These are phyloP conservation scores for Clavariopsis aquatica DNA, from an alignment of 495 filamentous ascomycete species.

Conservation along the genomic window DNA sequence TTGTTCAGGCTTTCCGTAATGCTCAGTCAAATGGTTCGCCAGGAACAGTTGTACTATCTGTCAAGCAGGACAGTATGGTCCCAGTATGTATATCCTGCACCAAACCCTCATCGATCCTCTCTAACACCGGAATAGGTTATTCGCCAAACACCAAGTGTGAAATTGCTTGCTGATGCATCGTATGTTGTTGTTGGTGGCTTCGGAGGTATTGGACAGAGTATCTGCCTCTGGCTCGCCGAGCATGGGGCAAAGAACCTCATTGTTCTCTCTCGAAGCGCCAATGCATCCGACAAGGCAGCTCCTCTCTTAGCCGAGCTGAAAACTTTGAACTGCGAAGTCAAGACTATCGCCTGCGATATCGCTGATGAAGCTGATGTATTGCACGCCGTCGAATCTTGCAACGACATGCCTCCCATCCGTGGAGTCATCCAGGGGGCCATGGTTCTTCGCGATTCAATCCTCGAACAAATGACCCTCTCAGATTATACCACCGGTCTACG, in stretches of 20 bases:
- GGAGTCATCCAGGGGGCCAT: conserved; percentile 30
- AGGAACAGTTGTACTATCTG: conserved; percentile 60
- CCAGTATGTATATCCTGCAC: background rate
- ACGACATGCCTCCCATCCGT: background rate
- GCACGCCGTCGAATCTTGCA: background rate
- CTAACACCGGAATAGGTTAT: background rate
- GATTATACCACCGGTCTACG: background rate
- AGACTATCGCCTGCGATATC: conserved; percentile 1
- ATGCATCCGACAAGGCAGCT: background rate
- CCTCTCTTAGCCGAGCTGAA: background rate
- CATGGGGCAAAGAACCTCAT: conserved; percentile 28
- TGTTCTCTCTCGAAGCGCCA: conserved; percentile 23
- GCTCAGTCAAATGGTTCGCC: conserved; percentile 56
- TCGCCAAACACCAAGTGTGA: background rate
- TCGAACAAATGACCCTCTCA: conserved; percentile 19
- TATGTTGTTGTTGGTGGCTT: conserved; percentile 53
- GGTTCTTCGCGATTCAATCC: conserved; percentile 17
- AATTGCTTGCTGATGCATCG: conserved; percentile 24
- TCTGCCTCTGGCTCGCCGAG: conserved; percentile 15
- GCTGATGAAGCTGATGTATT: background rate
- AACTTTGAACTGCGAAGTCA: background rate
- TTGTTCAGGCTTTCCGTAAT: conserved; percentile 55
- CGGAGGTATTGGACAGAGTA: conserved; percentile 47
- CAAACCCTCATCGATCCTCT: background rate
- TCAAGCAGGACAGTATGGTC: background rate